phyloP scores from a whole-genome alignment of 768 basidiomycete genomes.

The Paxillus rubicundulus region DNA sequence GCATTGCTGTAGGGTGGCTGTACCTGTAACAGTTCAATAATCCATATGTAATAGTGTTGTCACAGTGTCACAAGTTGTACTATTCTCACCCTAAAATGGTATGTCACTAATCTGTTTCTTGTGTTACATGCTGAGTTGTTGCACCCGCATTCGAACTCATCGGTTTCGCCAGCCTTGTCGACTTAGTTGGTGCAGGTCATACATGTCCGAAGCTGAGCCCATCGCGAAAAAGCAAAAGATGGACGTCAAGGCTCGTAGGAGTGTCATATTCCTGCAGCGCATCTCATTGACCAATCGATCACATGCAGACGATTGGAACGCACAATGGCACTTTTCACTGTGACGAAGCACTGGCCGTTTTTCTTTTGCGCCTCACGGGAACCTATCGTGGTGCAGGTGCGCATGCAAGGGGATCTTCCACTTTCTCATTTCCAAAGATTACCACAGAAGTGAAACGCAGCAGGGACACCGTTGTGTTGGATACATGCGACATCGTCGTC shows the following conservation, averaged over 20 bases:
- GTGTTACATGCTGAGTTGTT: too few relatives aligned
- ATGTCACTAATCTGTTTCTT: too few relatives aligned
- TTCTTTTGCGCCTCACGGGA: conserved; percentile 75
- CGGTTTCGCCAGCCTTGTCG: conserved; percentile 1
- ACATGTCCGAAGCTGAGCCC: conserved; percentile 26
- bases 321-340: conserved; percentile 97
- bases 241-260: conserved; percentile 36
- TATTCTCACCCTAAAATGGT: too few relatives aligned
- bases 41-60: too few relatives aligned
- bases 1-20: too few relatives aligned
- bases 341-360: conserved; percentile 94
- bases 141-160: background rate
- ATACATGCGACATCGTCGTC: conserved; percentile 89
- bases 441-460: conserved; percentile 62
- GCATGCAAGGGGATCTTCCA: conserved; percentile 11
- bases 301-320: conserved; percentile 75
- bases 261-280: background rate
- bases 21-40: too few relatives aligned
- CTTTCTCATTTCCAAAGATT: conserved; percentile 1
- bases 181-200: background rate
- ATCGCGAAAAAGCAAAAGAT: conserved; percentile 44
- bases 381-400: conserved; percentile 74
- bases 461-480: conserved; percentile 68
- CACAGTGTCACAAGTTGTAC: too few relatives aligned
- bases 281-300: conserved; percentile 1